phyloP scores from a whole-genome alignment of 192 early-diverging fungal species.

The Helicostylum pulchrum region DNA sequence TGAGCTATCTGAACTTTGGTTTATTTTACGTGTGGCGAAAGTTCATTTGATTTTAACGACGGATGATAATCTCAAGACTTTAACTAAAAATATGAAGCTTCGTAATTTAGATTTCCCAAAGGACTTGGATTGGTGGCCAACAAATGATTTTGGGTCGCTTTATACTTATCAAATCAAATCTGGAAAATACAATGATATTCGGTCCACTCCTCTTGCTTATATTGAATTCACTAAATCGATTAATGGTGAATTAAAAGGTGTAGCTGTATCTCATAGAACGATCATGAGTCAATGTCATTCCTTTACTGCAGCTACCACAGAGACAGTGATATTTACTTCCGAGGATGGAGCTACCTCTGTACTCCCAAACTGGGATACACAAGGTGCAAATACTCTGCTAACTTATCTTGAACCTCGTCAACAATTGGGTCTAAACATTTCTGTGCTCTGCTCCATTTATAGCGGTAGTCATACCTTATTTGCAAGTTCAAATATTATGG shows the following conservation, averaged over 20 bases:
- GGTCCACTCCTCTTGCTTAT: slow-evolving; percentile 66
- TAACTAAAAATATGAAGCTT: slow-evolving; percentile 65
- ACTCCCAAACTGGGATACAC: not conserved
- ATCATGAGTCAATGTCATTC: slow-evolving; percentile 65
- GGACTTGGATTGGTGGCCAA: slow-evolving; percentile 79
- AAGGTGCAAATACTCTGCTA: slow-evolving; percentile 54
- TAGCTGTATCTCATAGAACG: slow-evolving; percentile 69
- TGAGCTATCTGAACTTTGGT: slow-evolving; percentile 72
- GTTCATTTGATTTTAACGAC: slow-evolving; percentile 74
- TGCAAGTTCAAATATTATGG: slow-evolving; percentile 56
- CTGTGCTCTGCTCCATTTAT: slow-evolving; percentile 64
- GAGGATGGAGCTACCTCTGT: slow-evolving; percentile 1
- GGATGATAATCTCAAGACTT: slow-evolving; percentile 67
- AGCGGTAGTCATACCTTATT: slow-evolving; percentile 69
- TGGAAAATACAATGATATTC: slow-evolving; percentile 41
- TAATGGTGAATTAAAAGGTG: slow-evolving; percentile 81
- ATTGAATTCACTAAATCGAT: slow-evolving; percentile 83
- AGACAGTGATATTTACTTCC: not conserved
- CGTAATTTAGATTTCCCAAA: slow-evolving; percentile 62
- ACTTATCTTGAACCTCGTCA: slow-evolving; percentile 76
- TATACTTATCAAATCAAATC: slow-evolving; percentile 43
- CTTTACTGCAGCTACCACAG: slow-evolving; percentile 20
- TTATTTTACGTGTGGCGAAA: slow-evolving; percentile 66
- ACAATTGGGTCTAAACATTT: slow-evolving; percentile 72
- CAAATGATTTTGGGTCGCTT: slow-evolving; percentile 66